phyloP scores from a whole-genome alignment of 192 early-diverging fungal genomes.

The Physocladia obscura region DNA sequence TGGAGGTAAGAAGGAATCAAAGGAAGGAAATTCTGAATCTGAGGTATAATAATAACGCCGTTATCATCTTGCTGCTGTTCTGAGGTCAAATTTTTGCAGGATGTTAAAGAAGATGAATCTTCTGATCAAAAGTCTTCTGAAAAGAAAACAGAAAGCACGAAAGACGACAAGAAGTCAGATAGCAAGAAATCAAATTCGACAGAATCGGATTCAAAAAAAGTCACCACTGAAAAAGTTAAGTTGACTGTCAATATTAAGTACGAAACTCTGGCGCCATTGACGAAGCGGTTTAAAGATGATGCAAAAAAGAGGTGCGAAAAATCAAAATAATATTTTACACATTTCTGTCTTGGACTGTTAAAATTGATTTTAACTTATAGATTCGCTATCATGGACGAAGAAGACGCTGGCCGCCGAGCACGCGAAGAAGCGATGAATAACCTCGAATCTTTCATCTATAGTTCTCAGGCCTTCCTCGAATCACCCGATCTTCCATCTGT shows the following conservation, averaged over 20 bases:
- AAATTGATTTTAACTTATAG: slow-evolving; percentile 24
- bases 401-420: slow-evolving; percentile 66
- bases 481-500: slow-evolving; percentile 70
- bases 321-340: no score
- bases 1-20: slow-evolving; percentile 40
- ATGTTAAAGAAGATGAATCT: not conserved
- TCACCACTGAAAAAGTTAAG: slow-evolving; percentile 51
- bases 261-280: slow-evolving; percentile 56
- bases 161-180: slow-evolving; percentile 8
- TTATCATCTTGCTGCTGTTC: no score
- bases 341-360: not conserved
- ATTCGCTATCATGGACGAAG: slow-evolving; percentile 68
- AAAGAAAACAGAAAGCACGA: not conserved
- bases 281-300: slow-evolving; percentile 32
- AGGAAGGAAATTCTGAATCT: slow-evolving; percentile 15
- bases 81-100: no score
- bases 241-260: slow-evolving; percentile 59
- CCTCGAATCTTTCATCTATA: slow-evolving; percentile 90
- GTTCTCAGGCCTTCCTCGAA: slow-evolving; percentile 75
- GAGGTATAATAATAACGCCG: no score
- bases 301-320: slow-evolving; percentile 37
- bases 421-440: slow-evolving; percentile 84
- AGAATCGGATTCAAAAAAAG: slow-evolving; percentile 41
- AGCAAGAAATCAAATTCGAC: slow-evolving; percentile 17
- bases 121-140: not conserved